These are phyloP conservation scores for Lachnellula willkommii DNA, from an alignment of 2,329 filamentous ascomycete genomes.

Conservation along the genomic window DNA sequence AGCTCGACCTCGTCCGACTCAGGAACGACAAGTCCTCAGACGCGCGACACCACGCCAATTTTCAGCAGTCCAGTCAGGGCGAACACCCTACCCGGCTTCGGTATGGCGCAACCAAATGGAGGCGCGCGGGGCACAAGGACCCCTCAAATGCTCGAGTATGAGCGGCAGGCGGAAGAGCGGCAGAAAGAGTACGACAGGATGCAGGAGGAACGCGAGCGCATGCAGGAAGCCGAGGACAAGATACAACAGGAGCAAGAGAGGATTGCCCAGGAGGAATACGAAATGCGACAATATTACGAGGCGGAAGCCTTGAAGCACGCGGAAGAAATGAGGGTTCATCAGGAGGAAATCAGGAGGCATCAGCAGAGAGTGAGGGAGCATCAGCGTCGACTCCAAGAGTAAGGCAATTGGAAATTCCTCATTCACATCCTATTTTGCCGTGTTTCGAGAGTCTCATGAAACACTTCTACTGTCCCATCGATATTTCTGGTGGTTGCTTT, in stretches of 20 bases:
- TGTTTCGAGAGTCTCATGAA: not conserved
- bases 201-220: constrained; percentile 25
- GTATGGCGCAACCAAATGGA: constrained; percentile 1
- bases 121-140: constrained; percentile 25
- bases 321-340: constrained; percentile 28
- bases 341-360: constrained; percentile 28
- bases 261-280: constrained; percentile 31
- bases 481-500: no score
- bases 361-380: constrained; percentile 20
- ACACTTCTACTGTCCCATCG: no score
- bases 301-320: constrained; percentile 29
- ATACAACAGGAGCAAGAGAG: constrained; percentile 25
- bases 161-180: constrained; percentile 29
- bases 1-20: constrained; percentile 6
- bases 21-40: not conserved
- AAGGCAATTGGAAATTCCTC: constrained; percentile 1
- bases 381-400: constrained; percentile 10
- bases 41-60: not conserved
- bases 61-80: not conserved
- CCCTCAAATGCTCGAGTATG: constrained; percentile 29
- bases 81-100: not conserved
- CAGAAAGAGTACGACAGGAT: constrained; percentile 25
- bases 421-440: not conserved
- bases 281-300: constrained; percentile 31
- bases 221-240: constrained; percentile 20